Percentiles rank a stretch among this genome's conserved stretches.
Evolutionary conservation across 345 rosid species (phyloP).

Genomic region (Pugionium cornutum): DNA sequence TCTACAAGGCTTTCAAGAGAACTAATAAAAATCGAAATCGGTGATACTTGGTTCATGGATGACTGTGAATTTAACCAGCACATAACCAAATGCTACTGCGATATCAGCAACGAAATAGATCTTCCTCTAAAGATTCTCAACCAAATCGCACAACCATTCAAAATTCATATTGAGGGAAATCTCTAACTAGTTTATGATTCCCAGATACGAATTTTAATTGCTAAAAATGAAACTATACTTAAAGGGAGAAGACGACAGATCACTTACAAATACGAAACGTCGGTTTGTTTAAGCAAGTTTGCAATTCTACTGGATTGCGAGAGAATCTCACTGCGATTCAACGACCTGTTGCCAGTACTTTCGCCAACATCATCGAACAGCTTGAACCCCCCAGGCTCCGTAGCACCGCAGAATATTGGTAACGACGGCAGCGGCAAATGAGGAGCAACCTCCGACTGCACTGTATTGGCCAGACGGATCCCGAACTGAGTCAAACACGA

Average conservation of each 20-base stretch:
- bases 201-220: constrained; percentile 5
- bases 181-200: constrained; percentile 6
- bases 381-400: constrained; percentile 64
- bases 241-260: constrained; percentile 23
- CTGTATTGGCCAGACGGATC: constrained; percentile 82
- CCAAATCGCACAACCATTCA: constrained; percentile 6
- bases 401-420: constrained; percentile 83
- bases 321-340: constrained; percentile 69
- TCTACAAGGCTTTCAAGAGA: constrained; percentile 7
- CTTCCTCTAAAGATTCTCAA: background rate
- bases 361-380: constrained; percentile 57
- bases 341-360: constrained; percentile 43
- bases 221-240: constrained; percentile 19
- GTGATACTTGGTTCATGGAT: constrained; percentile 4
- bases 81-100: constrained; percentile 11
- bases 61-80: background rate
- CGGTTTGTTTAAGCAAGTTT: constrained; percentile 65
- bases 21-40: constrained; percentile 1
- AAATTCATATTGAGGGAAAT: background rate
- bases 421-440: constrained; percentile 89
- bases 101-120: constrained; percentile 15
- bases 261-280: constrained; percentile 91
- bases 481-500: constrained; percentile 52
- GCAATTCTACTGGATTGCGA: constrained; percentile 73
- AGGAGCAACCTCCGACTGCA: constrained; percentile 90